Evolutionary conservation across 805 yeast species (phyloP).

Genomic region (Candida glaebosa): DNA sequence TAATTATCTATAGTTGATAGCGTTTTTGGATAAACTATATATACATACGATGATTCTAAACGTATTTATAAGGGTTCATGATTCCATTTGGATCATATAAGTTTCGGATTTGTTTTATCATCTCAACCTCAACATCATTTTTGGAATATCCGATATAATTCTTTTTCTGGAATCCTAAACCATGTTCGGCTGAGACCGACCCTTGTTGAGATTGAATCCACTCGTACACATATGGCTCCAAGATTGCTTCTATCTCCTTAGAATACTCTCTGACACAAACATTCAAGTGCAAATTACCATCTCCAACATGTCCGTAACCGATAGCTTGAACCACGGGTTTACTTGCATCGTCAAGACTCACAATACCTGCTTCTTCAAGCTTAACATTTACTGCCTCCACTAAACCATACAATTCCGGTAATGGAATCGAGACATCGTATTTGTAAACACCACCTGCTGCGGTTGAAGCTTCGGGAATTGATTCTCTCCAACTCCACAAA

Average conservation of each 20-base stretch:
- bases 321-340: constrained; percentile 85
- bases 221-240: constrained; percentile 95
- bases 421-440: constrained; percentile 92
- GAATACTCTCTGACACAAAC: constrained; percentile 84
- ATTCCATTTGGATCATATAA: constrained; percentile 89
- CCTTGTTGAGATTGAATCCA: constrained; percentile 75
- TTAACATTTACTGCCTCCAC: constrained; percentile 73
- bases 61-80: constrained; percentile 91
- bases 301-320: constrained; percentile 98
- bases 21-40: too few species aligned
- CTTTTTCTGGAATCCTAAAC: constrained; percentile 94
- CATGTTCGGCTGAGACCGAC: constrained; percentile 96
- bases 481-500: constrained; percentile 96
- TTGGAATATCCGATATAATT: constrained; percentile 85
- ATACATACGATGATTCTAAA: constrained; percentile 29
- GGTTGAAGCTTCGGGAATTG: constrained; percentile 84
- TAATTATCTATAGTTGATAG: too few species aligned
- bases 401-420: constrained; percentile 73
- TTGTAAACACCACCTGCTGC: constrained; percentile 93
- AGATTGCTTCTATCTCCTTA: constrained; percentile 69
- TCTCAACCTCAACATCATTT: constrained; percentile 59
- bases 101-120: constrained; percentile 78
- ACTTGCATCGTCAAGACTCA: constrained; percentile 55
- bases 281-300: constrained; percentile 92
- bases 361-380: constrained; percentile 52